Evolutionary conservation across 2,329 filamentous ascomycete genomes (phyloP).

Genomic region (Zymoseptoria ardabiliae): DNA sequence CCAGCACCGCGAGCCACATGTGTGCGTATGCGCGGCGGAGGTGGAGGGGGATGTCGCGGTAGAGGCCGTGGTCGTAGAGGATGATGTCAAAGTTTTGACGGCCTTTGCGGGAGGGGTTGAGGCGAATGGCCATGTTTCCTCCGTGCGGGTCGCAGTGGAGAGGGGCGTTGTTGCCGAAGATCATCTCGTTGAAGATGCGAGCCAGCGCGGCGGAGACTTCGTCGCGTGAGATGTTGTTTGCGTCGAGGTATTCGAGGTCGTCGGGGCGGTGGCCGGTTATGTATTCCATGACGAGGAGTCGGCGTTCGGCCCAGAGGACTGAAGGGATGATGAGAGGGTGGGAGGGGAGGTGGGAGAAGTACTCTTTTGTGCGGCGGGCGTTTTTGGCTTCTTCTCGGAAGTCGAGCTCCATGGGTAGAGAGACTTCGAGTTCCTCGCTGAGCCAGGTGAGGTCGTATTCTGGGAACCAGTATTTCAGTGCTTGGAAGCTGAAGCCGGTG

Average conservation of each 20-base stretch:
- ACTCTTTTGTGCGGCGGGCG: constrained; percentile 67
- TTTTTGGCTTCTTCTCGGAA: constrained; percentile 82
- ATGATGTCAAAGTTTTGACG: constrained; percentile 84
- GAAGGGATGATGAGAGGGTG: constrained; percentile 83
- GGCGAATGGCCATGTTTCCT: constrained; percentile 87
- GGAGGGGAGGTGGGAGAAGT: constrained; percentile 68
- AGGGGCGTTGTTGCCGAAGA: constrained; percentile 81
- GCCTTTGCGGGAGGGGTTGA: constrained; percentile 54
- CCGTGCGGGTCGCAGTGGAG: constrained; percentile 96
- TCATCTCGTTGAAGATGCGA: constrained; percentile 98
- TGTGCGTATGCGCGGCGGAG: constrained; percentile 86
- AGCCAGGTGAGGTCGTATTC: constrained; percentile 98
- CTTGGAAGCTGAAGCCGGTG: constrained; percentile 82
- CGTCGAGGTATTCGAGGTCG: constrained; percentile 79
- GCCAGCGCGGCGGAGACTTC: constrained; percentile 89
- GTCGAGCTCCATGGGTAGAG: constrained; percentile 83
- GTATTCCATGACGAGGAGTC: constrained; percentile 93
- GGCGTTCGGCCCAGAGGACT: constrained; percentile 79
- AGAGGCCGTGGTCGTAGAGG: constrained; percentile 93
- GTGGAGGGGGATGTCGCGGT: constrained; percentile 77
- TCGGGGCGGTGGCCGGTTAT: constrained; percentile 81
- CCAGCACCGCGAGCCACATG: constrained; percentile 92
- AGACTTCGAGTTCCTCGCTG: constrained; percentile 84
- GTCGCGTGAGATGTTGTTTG: constrained; percentile 81
- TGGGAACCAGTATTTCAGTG: constrained; percentile 86